Evolutionary conservation across 441 rosid genomes (phyloP).

Genomic region (Erodium moschatum): DNA sequence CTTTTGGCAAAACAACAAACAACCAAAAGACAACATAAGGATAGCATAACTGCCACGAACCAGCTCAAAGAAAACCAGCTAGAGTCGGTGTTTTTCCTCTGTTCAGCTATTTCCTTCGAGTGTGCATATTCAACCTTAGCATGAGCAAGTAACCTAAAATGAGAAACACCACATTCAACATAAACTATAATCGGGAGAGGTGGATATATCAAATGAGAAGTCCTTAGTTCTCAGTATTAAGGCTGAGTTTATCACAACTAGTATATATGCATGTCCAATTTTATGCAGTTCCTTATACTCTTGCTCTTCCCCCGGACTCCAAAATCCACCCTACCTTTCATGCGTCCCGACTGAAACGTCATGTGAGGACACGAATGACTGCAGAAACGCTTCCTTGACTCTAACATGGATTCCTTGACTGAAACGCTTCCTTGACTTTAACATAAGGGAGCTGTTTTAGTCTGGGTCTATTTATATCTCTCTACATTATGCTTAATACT

Average conservation of each 20-base stretch:
- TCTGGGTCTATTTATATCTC: no score
- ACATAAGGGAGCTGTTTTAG: no score
- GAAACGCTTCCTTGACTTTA: no score
- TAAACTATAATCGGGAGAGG: slow-evolving; percentile 5
- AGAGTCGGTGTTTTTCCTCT: slow-evolving; percentile 56
- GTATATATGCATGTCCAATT: background rate
- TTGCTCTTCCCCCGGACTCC: no score
- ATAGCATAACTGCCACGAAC: slow-evolving; percentile 32
- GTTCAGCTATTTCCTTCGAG: slow-evolving; percentile 94
- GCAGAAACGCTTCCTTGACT: no score
- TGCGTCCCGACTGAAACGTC: no score
- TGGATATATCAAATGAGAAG: background rate
- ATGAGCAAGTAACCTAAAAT: slow-evolving; percentile 91
- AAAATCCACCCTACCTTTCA: no score
- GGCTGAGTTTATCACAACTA: background rate
- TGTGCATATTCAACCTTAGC: slow-evolving; percentile 90
- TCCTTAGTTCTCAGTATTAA: background rate
- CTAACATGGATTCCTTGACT: no score
- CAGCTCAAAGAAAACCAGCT: slow-evolving; percentile 84
- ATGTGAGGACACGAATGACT: no score
- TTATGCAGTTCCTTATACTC: background rate
- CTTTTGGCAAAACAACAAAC: background rate
- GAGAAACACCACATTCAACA: slow-evolving; percentile 23
- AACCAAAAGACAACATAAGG: no score
- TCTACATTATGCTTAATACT: no score